A percentile compares a stretch with the other conserved stretches of the same genome.
phyloP scores from a whole-genome alignment of 129 eudicot genomes.

The Tanacetum coccineum region DNA sequence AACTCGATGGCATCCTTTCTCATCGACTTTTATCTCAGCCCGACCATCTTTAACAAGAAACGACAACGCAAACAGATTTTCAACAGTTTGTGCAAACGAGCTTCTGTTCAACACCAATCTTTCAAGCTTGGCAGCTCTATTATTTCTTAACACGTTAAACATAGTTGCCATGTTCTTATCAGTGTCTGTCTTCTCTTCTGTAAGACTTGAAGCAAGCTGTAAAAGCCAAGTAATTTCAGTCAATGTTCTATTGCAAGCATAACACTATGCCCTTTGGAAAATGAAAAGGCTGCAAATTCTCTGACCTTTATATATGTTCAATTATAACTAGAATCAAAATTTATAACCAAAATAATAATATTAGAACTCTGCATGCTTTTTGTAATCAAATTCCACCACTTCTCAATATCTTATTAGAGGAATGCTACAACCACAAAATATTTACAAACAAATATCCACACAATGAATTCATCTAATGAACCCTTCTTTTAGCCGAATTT shows the following conservation, averaged over 20 bases:
- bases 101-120: conserved; percentile 58
- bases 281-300: too few species aligned
- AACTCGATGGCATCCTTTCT: conserved; percentile 67
- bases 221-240: conserved; percentile 17
- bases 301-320: too few species aligned
- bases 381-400: too few species aligned
- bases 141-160: conserved; percentile 67
- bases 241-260: neutral
- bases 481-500: too few species aligned
- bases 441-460: too few species aligned
- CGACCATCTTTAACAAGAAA: conserved; percentile 93
- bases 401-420: too few species aligned
- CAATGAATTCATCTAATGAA: too few species aligned
- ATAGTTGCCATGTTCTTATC: conserved; percentile 92
- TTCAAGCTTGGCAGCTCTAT: conserved; percentile 66
- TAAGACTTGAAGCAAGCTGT: conserved; percentile 59
- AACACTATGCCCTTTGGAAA: neutral
- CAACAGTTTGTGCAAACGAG: conserved; percentile 89
- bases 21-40: conserved; percentile 67
- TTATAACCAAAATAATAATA: too few species aligned
- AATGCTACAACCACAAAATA: too few species aligned
- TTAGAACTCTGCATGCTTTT: too few species aligned
- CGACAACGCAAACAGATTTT: conserved; percentile 84
- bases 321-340: too few species aligned
- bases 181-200: conserved; percentile 75